Percentiles rank a stretch among this genome's conserved stretches.
phyloP scores from a whole-genome alignment of 2,329 filamentous ascomycete genomes.

The Fusarium nelsonii region DNA sequence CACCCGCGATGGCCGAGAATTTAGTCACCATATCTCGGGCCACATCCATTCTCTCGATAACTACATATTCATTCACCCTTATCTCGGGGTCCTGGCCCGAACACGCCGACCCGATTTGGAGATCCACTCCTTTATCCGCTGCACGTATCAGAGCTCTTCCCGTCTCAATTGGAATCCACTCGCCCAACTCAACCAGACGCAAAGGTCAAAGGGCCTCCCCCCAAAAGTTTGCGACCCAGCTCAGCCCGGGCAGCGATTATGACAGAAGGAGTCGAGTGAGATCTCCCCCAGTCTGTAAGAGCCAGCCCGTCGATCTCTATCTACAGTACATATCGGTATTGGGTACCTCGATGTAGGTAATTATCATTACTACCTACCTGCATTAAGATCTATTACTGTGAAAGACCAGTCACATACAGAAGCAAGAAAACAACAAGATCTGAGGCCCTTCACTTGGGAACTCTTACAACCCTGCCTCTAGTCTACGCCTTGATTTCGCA shows the following conservation, averaged over 20 bases:
- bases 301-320: slow-evolving; percentile 36
- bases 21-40: background rate
- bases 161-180: slow-evolving; percentile 19
- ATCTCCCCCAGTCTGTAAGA: slow-evolving; percentile 40
- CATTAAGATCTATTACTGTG: slow-evolving; percentile 8
- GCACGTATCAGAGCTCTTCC: slow-evolving; percentile 25
- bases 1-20: too few relatives aligned
- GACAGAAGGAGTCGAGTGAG: slow-evolving; percentile 31
- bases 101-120: slow-evolving; percentile 8
- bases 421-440: slow-evolving; percentile 19
- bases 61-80: slow-evolving; percentile 21
- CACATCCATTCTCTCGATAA: background rate
- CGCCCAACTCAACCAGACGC: slow-evolving; percentile 22
- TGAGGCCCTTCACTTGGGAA: slow-evolving; percentile 23
- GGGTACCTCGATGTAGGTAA: background rate
- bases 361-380: background rate
- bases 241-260: slow-evolving; percentile 16
- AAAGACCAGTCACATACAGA: slow-evolving; percentile 8
- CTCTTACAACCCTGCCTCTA: slow-evolving; percentile 16
- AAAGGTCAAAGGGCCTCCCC: slow-evolving; percentile 32
- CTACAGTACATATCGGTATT: background rate
- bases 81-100: slow-evolving; percentile 32
- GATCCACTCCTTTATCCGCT: background rate
- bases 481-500: slow-evolving; percentile 19
- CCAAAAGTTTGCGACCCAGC: slow-evolving; percentile 29